These are phyloP conservation scores for Astragalus membranaceus DNA, from an alignment of 306 rosid genomes.

Conservation along the genomic window DNA sequence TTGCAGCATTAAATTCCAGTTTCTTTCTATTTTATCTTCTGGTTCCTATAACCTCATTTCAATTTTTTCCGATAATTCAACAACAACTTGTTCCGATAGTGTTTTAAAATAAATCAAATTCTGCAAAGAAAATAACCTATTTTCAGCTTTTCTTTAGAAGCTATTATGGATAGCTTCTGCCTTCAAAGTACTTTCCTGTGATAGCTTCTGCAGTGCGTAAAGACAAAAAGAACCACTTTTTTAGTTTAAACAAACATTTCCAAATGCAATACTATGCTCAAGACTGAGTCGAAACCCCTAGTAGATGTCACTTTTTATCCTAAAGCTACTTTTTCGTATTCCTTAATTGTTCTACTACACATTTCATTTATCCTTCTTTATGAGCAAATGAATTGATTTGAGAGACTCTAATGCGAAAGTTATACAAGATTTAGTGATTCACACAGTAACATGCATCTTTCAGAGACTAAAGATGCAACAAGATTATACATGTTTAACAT, in stretches of 20 bases:
- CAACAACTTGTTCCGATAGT: no score
- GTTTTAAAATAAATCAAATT: no score
- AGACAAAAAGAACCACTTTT: no score
- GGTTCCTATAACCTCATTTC: not conserved
- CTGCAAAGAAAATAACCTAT: not conserved
- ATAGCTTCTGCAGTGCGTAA: not conserved
- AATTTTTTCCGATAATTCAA: no score
- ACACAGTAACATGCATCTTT: not conserved
- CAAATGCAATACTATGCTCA: not conserved
- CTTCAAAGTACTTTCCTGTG: no score
- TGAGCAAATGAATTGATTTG: not conserved
- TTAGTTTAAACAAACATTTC: not conserved
- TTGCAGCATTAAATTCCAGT: not conserved
- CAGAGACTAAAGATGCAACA: not conserved
- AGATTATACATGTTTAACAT: not conserved
- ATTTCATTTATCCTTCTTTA: not conserved
- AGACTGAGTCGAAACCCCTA: not conserved
- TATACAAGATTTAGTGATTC: not conserved
- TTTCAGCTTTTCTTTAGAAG: not conserved
- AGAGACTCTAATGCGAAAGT: not conserved
- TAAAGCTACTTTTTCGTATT: no score
- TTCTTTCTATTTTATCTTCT: not conserved
- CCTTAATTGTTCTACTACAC: not conserved
- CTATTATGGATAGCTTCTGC: not conserved
- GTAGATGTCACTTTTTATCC: not conserved